Conservation (phyloP, 2,329 filamentous ascomycete species). For the Xylaria sp. region DNA sequence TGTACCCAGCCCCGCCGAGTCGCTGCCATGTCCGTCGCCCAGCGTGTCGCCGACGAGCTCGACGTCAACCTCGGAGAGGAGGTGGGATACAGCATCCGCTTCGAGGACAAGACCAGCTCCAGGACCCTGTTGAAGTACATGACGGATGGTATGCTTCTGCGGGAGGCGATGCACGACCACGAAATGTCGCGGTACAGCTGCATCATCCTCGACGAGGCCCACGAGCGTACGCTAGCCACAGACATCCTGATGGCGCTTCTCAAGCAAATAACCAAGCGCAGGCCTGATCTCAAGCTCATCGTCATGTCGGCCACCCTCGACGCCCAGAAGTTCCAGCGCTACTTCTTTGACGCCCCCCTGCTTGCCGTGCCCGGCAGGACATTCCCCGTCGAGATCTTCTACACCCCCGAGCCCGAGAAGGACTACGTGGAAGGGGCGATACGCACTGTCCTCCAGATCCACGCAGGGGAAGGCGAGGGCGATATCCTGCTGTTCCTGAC, state of each 20-base stretch:
- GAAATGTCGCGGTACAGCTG: conserved; percentile 91
- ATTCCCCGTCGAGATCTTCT: conserved; percentile 96
- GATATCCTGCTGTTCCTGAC: conserved; percentile 95
- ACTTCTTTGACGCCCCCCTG: conserved; percentile 93
- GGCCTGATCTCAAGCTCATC: conserved; percentile 93
- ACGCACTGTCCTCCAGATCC: conserved; percentile 93
- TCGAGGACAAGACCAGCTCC: conserved; percentile 88
- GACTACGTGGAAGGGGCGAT: conserved; percentile 97
- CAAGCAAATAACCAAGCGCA: conserved; percentile 81
- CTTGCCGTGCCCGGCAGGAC: conserved; percentile 94
- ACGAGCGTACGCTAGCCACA: conserved; percentile 95
- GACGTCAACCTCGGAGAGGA: conserved; percentile 91
- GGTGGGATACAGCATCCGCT: conserved; percentile 98
- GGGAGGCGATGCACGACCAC: conserved; percentile 96
- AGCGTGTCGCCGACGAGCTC: conserved; percentile 96
- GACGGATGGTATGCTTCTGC: conserved; percentile 97
- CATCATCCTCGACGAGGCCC: conserved; percentile 97
- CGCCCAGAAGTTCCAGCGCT: conserved; percentile 95
- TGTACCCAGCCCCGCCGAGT: conserved; percentile 98
- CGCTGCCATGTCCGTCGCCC: conserved; percentile 96
- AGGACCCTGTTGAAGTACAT: conserved; percentile 98
- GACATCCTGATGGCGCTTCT: conserved; percentile 97
- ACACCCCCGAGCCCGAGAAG: conserved; percentile 92
- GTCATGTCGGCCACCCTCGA: conserved; percentile 99
- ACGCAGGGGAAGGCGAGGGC: conserved; percentile 87